These are phyloP conservation scores for sunflower (Helianthus annuus) DNA, from an alignment of 129 eudicot genomes.

Conservation along the genomic window HanXRQr2.0-SUNRISE NC_035443.2:128683433-128683932, in stretches of 20 bases:
- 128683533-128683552: neutral
- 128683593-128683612: neutral
- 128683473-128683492: neutral
- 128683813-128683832: neutral
- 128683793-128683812: neutral
- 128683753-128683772: too few relatives aligned
- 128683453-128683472: too few relatives aligned
- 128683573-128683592: neutral
- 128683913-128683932: neutral
- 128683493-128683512: neutral
- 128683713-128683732: conserved; percentile 35
- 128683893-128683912: neutral
- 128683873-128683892: too few relatives aligned
- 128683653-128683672: conserved; percentile 45
- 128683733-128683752: neutral
- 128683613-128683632: conserved; percentile 3
- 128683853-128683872: neutral
- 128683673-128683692: conserved; percentile 71
- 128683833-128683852: neutral
- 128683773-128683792: too few relatives aligned
- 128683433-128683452: too few relatives aligned
- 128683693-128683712: conserved; percentile 80
- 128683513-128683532: neutral
- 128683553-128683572: neutral
- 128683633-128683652: conserved; percentile 30